Evolutionary conservation across 306 rosid genomes (phyloP), one percentile per base, ranked within the genome.

Genomic region (Senna tora): DNA sequence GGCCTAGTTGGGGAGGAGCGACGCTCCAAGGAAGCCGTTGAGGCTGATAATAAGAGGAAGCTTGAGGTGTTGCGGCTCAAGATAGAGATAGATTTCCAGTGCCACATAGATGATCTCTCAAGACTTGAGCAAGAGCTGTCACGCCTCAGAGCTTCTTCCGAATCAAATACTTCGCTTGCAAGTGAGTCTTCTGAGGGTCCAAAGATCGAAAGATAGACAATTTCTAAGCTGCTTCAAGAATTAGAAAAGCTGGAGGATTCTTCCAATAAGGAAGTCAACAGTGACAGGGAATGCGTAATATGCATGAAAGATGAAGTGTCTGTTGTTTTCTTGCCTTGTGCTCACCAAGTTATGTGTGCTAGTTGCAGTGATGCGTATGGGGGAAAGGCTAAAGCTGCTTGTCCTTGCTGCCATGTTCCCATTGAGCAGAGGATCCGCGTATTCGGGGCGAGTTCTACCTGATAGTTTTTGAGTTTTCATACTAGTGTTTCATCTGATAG

Each of bases 291-390:
- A 71, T 94, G 99, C 91, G 84, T 94, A 33, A 67, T 88, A 25
- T 94, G 99, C 41, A 83, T 65, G 86, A 94, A 87, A 66, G 96
- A 86, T 63, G 99, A 94, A 75, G 92, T 91, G 42, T 89, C 97
- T 7, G 54, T 94, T 83, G 99, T 91, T 77, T 94, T 94, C 91
- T 84, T 94, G 84, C 99, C 99, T 0, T 94, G 99, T 80, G 87
- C 96, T 43, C 99, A 94, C 80, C 95, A 91, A 81, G 96, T 94
- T 70, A 63, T 91, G 80, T 94, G 99, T 60, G 85, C 89, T 16
- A 84, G 75, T 71, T 94, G 99, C 88, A 69, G 92, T 71, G 95
- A 89, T 52, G 87, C 74, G 77, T 91, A 84, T 81, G 95, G 87
- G 52, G 81, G 79, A 65, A 89, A 82, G 71, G 90, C 91, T 10